phyloP scores from a whole-genome alignment of 2,329 filamentous ascomycete species.

The Cadophora gregata region DNA sequence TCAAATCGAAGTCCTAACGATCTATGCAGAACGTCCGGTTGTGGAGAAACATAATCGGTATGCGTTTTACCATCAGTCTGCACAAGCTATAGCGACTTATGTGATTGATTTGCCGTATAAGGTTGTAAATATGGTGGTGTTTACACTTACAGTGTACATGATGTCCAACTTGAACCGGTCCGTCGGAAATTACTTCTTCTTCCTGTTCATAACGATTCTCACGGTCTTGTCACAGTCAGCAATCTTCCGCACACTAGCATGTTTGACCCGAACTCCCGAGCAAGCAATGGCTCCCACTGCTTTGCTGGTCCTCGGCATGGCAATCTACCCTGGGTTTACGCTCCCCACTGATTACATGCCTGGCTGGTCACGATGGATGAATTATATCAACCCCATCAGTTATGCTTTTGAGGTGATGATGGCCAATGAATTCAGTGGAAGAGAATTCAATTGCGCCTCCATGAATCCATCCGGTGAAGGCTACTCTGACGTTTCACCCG shows the following conservation, averaged over 20 bases:
- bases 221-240: conserved; percentile 70
- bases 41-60: conserved; percentile 90
- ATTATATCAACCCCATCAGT: conserved; percentile 64
- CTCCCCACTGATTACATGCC: conserved; percentile 65
- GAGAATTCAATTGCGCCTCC: conserved; percentile 32
- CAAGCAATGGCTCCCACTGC: conserved; percentile 67
- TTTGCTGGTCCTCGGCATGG: conserved; percentile 49
- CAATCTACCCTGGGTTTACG: conserved; percentile 49
- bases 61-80: conserved; percentile 87
- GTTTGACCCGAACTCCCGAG: conserved; percentile 72
- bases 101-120: conserved; percentile 86
- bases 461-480: conserved; percentile 35
- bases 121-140: conserved; percentile 63
- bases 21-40: conserved; percentile 87
- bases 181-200: conserved; percentile 83
- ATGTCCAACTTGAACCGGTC: conserved; percentile 81
- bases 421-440: conserved; percentile 75
- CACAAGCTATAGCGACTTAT: conserved; percentile 90
- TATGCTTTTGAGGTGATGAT: conserved; percentile 84
- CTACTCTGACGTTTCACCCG: conserved; percentile 27
- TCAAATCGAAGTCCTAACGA: conserved; percentile 62
- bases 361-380: conserved; percentile 82
- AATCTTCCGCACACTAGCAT: conserved; percentile 82
- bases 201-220: conserved; percentile 49
- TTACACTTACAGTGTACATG: conserved; percentile 85